Evolutionary conservation across 1,284 basidiomycete species (phyloP).

Genomic region (Cutaneotrichosporon sp.): DNA sequence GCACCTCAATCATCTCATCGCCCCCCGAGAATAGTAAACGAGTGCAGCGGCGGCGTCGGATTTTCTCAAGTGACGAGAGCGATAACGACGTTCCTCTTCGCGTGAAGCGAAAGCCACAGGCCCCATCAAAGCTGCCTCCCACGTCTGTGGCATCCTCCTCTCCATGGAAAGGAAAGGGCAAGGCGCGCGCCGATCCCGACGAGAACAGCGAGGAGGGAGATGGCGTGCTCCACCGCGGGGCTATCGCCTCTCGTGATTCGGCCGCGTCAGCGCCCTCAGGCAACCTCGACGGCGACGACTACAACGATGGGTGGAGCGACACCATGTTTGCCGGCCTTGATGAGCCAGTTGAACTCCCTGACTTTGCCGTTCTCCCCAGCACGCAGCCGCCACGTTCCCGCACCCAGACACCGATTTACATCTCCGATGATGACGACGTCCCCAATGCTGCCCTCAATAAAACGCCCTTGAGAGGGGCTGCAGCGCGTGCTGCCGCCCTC

Average conservation of each 20-base stretch:
- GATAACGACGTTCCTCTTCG: background rate
- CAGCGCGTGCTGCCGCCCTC: background rate
- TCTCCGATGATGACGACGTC: conserved; percentile 1
- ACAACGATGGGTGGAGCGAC: conserved; percentile 4
- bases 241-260: no score
- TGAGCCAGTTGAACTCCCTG: conserved; percentile 7
- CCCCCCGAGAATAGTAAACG: no score
- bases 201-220: background rate
- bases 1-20: no score
- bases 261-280: no score
- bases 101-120: background rate
- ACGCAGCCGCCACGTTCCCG: conserved; percentile 2
- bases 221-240: background rate
- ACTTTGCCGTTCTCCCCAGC: conserved; percentile 10
- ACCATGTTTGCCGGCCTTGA: background rate
- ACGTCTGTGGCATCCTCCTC: background rate
- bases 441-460: background rate
- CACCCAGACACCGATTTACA: background rate
- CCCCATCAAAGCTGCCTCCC: background rate
- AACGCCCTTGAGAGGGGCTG: background rate
- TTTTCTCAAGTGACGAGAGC: background rate
- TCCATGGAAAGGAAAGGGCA: background rate
- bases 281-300: conserved; percentile 6
- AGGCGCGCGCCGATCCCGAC: background rate
- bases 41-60: no score